Conservation (phyloP, 164 flowering plant species). For the Dillenia turbinata region DNA sequence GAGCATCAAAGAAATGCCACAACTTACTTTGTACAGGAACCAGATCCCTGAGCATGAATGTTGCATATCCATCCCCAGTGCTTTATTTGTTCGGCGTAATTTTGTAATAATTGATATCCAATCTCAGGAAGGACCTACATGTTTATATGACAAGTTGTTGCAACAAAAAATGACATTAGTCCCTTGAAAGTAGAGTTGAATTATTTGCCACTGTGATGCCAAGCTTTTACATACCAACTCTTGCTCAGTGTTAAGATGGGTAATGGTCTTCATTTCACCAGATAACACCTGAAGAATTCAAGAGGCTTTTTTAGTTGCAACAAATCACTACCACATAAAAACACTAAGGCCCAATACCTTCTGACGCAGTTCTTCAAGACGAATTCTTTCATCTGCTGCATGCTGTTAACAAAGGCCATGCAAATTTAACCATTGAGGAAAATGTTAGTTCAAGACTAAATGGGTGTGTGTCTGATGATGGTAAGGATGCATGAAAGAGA, state of each 20-base stretch:
- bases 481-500: too few species aligned
- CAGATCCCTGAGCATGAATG: conserved; percentile 43
- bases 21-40: conserved; percentile 67
- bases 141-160: too few species aligned
- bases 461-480: too few species aligned
- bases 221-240: conserved; percentile 49
- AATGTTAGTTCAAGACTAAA: too few species aligned
- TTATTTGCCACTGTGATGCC: too few species aligned
- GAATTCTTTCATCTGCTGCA: conserved; percentile 99
- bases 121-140: conserved; percentile 79
- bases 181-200: too few species aligned
- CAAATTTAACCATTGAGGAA: too few species aligned
- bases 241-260: conserved; percentile 72
- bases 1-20: neutral
- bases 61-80: conserved; percentile 98
- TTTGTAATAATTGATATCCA: conserved; percentile 73
- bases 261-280: conserved; percentile 69
- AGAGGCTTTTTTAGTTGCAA: conserved; percentile 9
- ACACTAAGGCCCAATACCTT: conserved; percentile 46
- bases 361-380: conserved; percentile 77
- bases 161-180: too few species aligned
- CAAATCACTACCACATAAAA: neutral
- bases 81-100: conserved; percentile 62
- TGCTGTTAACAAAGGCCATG: conserved; percentile 52
- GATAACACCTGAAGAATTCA: conserved; percentile 52